Base-by-base conservation (phyloP, 108 stramenopile species). In the Cyclostephanos invisitatus region DNA sequence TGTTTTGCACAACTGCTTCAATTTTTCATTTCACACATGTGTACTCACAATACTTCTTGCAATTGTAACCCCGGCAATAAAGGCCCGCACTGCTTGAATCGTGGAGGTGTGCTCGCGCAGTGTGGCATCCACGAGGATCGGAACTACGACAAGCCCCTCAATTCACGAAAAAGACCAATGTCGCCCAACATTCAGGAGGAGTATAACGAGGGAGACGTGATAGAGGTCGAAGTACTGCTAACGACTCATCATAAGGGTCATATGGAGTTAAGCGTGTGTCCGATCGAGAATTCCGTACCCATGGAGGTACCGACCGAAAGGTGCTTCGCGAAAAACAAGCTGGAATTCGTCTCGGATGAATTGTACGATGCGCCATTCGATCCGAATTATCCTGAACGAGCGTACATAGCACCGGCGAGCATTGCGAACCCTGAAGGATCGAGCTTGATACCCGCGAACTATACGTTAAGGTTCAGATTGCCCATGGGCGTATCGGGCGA, bases 241-340 rank as follows among this genome's bases (percentile, higher is more conserved):
- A 81, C 77, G 9, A 85, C 84, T 12, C 88, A 89, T 82, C 88
- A 87, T 54, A 77, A 69, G 50, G 88, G 88, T 37, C 86, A 89
- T 61, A 68, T 87, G 40, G 70, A 70, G 14, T 67, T 87, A 66
- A 61, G 51, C 15, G 88, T 75, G 0, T 89, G 88, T 58, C 74
- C 83, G 6, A 63, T 75, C 0, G 9, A 11, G 8, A 11, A 40
- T 8, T 15, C 38, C 21, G 8, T 65, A 10, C 79, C 84, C 24
- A 44, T 35, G 2, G 58, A 74, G 25, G 54, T 12, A 14, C 75
- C 87, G 5, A 85, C 84, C 0, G 75, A 84, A 50, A 79, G 73
- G 54, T 91, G 89, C 62, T 88, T 91, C 55, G 76, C 85, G 46
- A 1, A 24, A 8, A 32, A 77, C 57, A 81, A 62, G 20, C 22